Percentiles rank a stretch among this genome's conserved stretches.
These are phyloP conservation scores for Mollisiaceae sp. DNA, from an alignment of 2,329 filamentous ascomycete genomes.

Conservation along the genomic window DNA sequence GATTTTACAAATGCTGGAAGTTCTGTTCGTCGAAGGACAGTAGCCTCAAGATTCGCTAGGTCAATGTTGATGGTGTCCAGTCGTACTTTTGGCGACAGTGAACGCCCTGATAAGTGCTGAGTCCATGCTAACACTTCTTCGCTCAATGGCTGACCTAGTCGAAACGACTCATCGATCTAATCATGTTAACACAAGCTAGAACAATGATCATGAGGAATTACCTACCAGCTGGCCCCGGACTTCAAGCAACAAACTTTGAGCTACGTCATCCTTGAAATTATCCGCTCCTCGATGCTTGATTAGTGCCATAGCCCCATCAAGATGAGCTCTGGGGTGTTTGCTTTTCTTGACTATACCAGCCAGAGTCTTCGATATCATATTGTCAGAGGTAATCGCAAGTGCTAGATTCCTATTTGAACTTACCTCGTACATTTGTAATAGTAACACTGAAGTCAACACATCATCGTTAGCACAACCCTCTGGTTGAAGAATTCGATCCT, in stretches of 20 bases:
- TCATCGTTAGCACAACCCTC: slow-evolving; percentile 15
- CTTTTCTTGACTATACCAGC: slow-evolving; percentile 9
- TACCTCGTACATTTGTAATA: slow-evolving; percentile 25
- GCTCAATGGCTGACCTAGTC: not conserved
- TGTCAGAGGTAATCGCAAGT: not conserved
- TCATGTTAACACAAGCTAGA: not conserved
- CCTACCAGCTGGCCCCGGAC: slow-evolving; percentile 20
- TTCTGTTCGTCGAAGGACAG: not conserved
- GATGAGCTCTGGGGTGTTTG: slow-evolving; percentile 11
- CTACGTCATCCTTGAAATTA: slow-evolving; percentile 12
- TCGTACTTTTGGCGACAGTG: not conserved
- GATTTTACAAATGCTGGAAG: not conserved
- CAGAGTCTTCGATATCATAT: not conserved
- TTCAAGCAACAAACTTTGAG: slow-evolving; percentile 12
- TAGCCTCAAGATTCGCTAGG: slow-evolving; percentile 17
- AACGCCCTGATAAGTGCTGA: not conserved
- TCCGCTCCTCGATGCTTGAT: slow-evolving; percentile 20
- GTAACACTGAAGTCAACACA: slow-evolving; percentile 19
- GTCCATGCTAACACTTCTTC: slow-evolving; percentile 15
- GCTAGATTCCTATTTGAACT: not conserved
- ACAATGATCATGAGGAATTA: not conserved
- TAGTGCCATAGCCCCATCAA: slow-evolving; percentile 21
- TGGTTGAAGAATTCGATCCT: slow-evolving; percentile 9
- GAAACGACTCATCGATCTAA: slow-evolving; percentile 17
- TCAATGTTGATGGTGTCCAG: slow-evolving; percentile 22